Base-by-base conservation (phyloP, 192 early-diverging fungal genomes). In the Coemansia biformis region DNA sequence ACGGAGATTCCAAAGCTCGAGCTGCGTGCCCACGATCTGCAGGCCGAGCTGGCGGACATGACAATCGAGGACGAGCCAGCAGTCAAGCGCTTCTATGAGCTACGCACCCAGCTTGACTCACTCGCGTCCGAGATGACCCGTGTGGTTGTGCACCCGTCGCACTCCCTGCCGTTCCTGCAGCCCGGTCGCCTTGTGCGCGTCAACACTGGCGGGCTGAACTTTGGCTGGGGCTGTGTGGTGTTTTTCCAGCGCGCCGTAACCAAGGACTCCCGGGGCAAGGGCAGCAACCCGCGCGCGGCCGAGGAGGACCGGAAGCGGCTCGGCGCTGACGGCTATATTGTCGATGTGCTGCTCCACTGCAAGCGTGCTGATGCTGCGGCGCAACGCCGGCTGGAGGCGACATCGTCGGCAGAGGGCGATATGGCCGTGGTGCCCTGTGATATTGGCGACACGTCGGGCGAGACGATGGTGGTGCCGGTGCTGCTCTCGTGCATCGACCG, bases 141-240 rank as follows among this genome's bases (percentile, higher is more conserved):
- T 21, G 87, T 96, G 0, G 59, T 95, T 33, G 84, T 86, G 37
- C 86, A 93, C 54, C 93, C 93, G 21, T 63, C 81, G 7, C 76
- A 91, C 58, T 69, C 77, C n/a, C 49, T 96, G 29, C 84, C 87
- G 5, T 98, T 86, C 54, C 53, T 96, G 60, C 87, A 96, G 55
- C 61, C 83, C 3, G 95, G 95, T 9, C 85, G 95, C 34, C 63
- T 93, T 6, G 84, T 88, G 30, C 75, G 78, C 11, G 77, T 84
- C 9, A 64, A 66, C 23, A 62, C 72, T 6, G 77, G 73, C 14
- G 76, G 75, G 17, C 58, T 83, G 58, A 80, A 95, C 44, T 98
- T 92, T 78, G 95, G 91, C 38, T 98, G 91, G 91, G 92, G 93
- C 22, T 79, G 88, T 23, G 81, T 95, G 24, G 68, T 84, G n/a